Evolutionary conservation across 177 flowering plant species (phyloP).

Genomic region (Vitis hybrid): DNA sequence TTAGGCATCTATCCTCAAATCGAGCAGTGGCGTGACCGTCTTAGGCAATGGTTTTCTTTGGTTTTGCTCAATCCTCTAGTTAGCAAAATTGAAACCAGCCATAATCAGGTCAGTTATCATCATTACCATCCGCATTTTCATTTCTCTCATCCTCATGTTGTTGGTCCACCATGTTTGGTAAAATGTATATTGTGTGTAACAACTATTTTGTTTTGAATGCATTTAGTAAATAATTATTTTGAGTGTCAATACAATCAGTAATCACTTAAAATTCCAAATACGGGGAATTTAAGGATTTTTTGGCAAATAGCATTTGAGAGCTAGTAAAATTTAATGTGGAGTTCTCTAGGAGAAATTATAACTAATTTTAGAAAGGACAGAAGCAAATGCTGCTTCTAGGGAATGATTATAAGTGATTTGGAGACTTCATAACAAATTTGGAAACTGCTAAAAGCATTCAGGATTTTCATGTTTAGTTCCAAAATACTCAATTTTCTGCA

Average conservation of each 20-base stretch:
- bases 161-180: background rate
- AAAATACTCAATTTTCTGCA: no score
- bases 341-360: background rate
- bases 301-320: background rate
- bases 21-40: conserved; percentile 89
- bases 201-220: no score
- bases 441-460: background rate
- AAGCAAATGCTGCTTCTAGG: background rate
- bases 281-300: no score
- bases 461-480: no score
- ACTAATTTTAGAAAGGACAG: background rate
- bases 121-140: background rate
- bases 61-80: conserved; percentile 77
- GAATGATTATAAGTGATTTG: background rate
- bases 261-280: no score
- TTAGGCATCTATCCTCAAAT: conserved; percentile 84
- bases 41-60: conserved; percentile 95
- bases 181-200: background rate
- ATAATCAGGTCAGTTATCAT: conserved; percentile 56
- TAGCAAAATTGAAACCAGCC: conserved; percentile 80
- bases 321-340: background rate
- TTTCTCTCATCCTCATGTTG: conserved; percentile 5
- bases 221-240: no score
- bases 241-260: no score
- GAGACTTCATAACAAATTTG: background rate